These are phyloP conservation scores for Streptanthus diversifolius DNA, from an alignment of 345 rosid genomes.

Conservation along the genomic window DNA sequence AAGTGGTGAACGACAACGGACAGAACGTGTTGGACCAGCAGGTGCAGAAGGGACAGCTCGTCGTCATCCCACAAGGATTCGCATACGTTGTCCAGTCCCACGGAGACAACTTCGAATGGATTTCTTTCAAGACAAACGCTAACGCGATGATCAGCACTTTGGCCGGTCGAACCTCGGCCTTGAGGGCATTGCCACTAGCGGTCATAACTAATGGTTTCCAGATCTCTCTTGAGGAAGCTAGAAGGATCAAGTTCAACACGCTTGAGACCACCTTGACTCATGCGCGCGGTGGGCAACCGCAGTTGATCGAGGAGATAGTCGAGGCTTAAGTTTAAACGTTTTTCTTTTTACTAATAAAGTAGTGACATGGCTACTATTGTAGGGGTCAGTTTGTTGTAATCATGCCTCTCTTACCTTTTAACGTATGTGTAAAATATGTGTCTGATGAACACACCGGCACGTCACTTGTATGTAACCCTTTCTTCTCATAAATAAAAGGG, in stretches of 20 bases:
- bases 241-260: slow-evolving; percentile 46
- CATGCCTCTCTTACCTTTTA: slow-evolving; percentile 10
- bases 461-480: slow-evolving; percentile 22
- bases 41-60: slow-evolving; percentile 52
- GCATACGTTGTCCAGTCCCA: slow-evolving; percentile 47
- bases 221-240: slow-evolving; percentile 57
- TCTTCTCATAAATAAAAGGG: slow-evolving; percentile 28
- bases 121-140: slow-evolving; percentile 67
- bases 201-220: slow-evolving; percentile 48
- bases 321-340: slow-evolving; percentile 40
- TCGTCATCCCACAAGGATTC: slow-evolving; percentile 66
- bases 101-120: slow-evolving; percentile 54
- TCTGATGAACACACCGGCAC: slow-evolving; percentile 29
- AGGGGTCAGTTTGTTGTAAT: slow-evolving; percentile 9
- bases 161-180: slow-evolving; percentile 54
- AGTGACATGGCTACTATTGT: slow-evolving; percentile 11
- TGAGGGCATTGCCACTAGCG: slow-evolving; percentile 53
- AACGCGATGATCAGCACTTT: slow-evolving; percentile 49
- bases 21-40: slow-evolving; percentile 51
- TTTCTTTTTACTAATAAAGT: slow-evolving; percentile 20
- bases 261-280: slow-evolving; percentile 41
- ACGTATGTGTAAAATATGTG: slow-evolving; percentile 21
- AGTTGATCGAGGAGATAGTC: slow-evolving; percentile 40
- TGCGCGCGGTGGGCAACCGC: slow-evolving; percentile 16
- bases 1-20: slow-evolving; percentile 63